Evolutionary conservation across 1,284 basidiomycete genomes (phyloP), one percentile per base, ranked within the genome.

Genomic region (Athelia psychrophila): DNA sequence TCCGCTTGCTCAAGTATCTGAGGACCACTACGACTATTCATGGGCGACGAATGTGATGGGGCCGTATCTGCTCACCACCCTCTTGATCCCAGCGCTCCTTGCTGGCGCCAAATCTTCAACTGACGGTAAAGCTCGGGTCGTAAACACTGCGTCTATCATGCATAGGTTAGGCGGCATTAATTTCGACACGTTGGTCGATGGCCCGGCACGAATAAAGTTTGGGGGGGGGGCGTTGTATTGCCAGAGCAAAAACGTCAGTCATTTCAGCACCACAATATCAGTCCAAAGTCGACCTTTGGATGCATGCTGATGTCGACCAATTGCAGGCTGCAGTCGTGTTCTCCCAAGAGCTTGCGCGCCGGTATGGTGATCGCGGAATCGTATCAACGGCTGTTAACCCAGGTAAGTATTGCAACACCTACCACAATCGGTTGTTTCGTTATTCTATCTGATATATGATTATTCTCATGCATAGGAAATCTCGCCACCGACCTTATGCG

Each of bases 1-100:
- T 2, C 66, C 68, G 0, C 44, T 60, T 2, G 59, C 71, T 9
- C 52, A 63, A 49, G 56, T 70, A 47, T 81, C 81, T 0, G 63
- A 62, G n/a, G 73, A 76, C 42, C 73, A 72, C 0, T 74, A 72
- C 55, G 72, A 76, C n/a, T 59, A 75, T 4, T 73, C 74, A 57
- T 75, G 73, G 51, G 74, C 72, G 2, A 73, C 71, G 13, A 76
- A 75, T 47, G 57, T 58, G 4, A 59, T 74, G n/a, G 69, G 68
- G 6, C 18, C 32, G 36, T 44, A 44, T 20, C 20, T 44, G 12
- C 22, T 44, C 12, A 44, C 42, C 12, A 44, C 12, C 12, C 42
- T 44, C 12, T 20, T 44, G 12, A 10, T 44, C 15, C 42, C 42
- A 12, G 60, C 66, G 0, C 65, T 82, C 0, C 61, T 72, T 6